Base-by-base conservation (phyloP, 1,284 basidiomycete genomes). In the Violaceomyces palustris region DNA sequence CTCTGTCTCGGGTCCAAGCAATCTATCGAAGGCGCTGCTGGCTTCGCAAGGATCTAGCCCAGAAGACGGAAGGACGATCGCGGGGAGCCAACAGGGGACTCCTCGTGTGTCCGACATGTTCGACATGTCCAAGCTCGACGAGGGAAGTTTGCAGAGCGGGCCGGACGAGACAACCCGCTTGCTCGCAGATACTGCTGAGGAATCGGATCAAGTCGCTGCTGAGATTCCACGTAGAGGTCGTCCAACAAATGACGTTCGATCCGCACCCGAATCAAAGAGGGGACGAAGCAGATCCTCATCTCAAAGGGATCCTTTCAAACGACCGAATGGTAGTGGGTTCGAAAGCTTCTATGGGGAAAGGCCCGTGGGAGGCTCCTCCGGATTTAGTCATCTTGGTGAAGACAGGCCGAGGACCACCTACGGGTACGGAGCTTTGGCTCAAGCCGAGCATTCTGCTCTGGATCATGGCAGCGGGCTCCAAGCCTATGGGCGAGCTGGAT, bases 351-450 rank as follows among this genome's bases (percentile, higher is more conserved):
- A n/a, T n/a, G n/a, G n/a, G n/a, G n/a, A n/a, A n/a, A n/a, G n/a
- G n/a, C n/a, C n/a, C n/a, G n/a, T n/a, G 9, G 33, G 34, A 2
- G 34, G 24, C 14, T 24, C 29, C 11, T 25, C 28, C 26, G 26
- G 18, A 11, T 34, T 26, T 7, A 29, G 8, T 18, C 24, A 19
- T 17, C 33, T 15, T 19, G 29, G 27, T 15, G 22, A 15, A 15
- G 29, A 34, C 24, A 12, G 21, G 12, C 8, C 15, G 25, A 24
- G 39, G 22, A 34, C 37, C 15, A 15, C 50, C 18, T 42, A 45
- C 33, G 66, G 64, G 4, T 64, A 56, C 21, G 66, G 66, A 12
- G 64, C 58, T 2, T 35, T 68, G 3, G 66, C 64, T 9, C 64
- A 64, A 39, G 66, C 66, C 15, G 45, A 52, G 26, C 50, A 57